Percentiles rank a stretch among this genome's conserved stretches.
These are phyloP conservation scores for Vigna trinervia DNA, from an alignment of 306 rosid species.

Conservation along the genomic window DNA sequence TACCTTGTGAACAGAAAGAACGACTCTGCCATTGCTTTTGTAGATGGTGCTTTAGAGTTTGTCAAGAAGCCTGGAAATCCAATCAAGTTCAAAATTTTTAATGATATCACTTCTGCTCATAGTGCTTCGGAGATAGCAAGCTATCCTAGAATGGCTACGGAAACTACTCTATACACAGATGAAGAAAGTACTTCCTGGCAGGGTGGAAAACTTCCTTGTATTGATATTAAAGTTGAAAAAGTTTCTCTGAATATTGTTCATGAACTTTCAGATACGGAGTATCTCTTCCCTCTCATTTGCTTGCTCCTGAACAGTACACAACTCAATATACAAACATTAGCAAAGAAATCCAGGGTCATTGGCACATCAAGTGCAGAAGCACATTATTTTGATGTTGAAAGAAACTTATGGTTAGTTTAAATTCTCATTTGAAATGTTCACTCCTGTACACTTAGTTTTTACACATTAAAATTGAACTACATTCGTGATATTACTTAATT, in stretches of 20 bases:
- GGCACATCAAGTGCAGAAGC: slow-evolving; percentile 61
- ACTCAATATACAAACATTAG: slow-evolving; percentile 65
- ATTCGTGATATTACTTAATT: slow-evolving; percentile 30
- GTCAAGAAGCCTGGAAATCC: slow-evolving; percentile 91
- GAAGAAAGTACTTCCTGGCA: slow-evolving; percentile 51
- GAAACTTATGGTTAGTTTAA: slow-evolving; percentile 66
- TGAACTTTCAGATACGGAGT: slow-evolving; percentile 69
- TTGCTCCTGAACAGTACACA: slow-evolving; percentile 59
- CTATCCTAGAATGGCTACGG: slow-evolving; percentile 52
- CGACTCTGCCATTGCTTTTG: slow-evolving; percentile 79
- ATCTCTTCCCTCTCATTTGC: slow-evolving; percentile 71
- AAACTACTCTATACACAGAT: slow-evolving; percentile 42
- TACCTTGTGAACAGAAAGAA: slow-evolving; percentile 82
- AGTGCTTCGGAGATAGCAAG: slow-evolving; percentile 51
- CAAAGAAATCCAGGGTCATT: slow-evolving; percentile 77
- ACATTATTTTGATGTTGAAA: slow-evolving; percentile 75
- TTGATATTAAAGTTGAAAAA: slow-evolving; percentile 62
- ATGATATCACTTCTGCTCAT: slow-evolving; percentile 50
- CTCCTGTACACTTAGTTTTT: slow-evolving; percentile 23
- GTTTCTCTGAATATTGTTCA: slow-evolving; percentile 75
- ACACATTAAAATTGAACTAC: slow-evolving; percentile 29
- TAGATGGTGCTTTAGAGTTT: slow-evolving; percentile 83
- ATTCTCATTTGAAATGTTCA: slow-evolving; percentile 36
- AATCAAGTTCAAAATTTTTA: slow-evolving; percentile 82
- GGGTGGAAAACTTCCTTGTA: slow-evolving; percentile 59